A percentile compares a stretch with the other conserved stretches of the same genome.
Evolutionary conservation across 352 stramenopile species (phyloP).

Genomic region (Peronospora tabacina): DNA sequence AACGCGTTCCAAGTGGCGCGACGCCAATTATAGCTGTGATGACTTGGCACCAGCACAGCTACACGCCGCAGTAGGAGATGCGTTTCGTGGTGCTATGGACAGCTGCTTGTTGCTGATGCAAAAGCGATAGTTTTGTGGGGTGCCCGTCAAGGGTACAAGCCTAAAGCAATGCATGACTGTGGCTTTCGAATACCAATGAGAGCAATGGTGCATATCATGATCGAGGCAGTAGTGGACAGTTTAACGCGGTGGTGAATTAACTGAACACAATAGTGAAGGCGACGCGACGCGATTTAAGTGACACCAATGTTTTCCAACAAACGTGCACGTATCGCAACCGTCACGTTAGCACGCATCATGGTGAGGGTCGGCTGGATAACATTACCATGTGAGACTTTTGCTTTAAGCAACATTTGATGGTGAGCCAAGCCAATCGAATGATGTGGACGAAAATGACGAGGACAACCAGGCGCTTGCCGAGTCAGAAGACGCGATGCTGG

Average conservation of each 20-base stretch:
- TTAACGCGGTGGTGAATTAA: neutral
- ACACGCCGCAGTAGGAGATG: constrained; percentile 57
- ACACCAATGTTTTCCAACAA: constrained; percentile 4
- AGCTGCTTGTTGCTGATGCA: constrained; percentile 71
- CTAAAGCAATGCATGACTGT: constrained; percentile 4
- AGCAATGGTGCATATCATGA: constrained; percentile 6
- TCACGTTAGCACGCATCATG: neutral
- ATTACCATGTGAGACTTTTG: constrained; percentile 9
- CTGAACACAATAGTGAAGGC: constrained; percentile 4
- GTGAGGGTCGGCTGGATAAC: constrained; percentile 4
- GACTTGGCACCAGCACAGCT: constrained; percentile 38
- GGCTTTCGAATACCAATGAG: constrained; percentile 8
- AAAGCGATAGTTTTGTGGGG: constrained; percentile 23
- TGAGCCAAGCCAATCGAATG: neutral
- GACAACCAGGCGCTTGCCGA: constrained; percentile 1
- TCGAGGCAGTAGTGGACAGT: constrained; percentile 1
- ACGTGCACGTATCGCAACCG: constrained; percentile 6
- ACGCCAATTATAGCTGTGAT: constrained; percentile 27
- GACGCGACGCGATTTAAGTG: constrained; percentile 7
- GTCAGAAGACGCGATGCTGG: neutral
- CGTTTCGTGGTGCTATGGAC: constrained; percentile 60
- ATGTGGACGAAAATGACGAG: constrained; percentile 2
- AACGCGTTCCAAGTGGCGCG: constrained; percentile 69
- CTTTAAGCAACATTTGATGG: neutral
- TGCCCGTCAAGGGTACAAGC: constrained; percentile 2